Conservation (phyloP, 2,329 filamentous ascomycete species). For the Aspergillus pseudoviridinutans region DNA sequence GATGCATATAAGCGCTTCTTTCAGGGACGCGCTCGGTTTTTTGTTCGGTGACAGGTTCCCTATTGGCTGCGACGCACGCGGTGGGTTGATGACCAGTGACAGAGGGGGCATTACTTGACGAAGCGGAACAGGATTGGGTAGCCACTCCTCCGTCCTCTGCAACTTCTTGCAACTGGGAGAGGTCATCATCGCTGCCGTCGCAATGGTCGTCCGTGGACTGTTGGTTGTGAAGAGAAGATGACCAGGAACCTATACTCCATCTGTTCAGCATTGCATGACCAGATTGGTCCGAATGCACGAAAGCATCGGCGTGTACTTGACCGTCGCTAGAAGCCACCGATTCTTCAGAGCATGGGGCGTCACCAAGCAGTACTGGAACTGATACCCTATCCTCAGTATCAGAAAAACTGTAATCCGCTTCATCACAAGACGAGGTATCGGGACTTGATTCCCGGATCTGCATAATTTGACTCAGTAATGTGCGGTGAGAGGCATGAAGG, state of each 20-base stretch:
- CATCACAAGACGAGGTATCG: conserved; percentile 37
- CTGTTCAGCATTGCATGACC: conserved; percentile 26
- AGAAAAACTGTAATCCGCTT: conserved; percentile 38
- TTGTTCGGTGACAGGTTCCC: conserved; percentile 39
- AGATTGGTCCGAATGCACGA: conserved; percentile 16
- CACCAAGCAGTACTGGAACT: conserved; percentile 53
- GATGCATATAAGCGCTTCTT: conserved; percentile 40
- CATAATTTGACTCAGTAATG: conserved; percentile 48
- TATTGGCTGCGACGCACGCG: conserved; percentile 11
- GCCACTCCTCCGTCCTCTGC: conserved; percentile 25
- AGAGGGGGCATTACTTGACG: conserved; percentile 34
- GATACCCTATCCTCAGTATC: conserved; percentile 52
- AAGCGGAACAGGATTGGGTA: conserved; percentile 34
- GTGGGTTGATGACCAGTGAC: conserved; percentile 27
- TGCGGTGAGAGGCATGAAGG: conserved; percentile 32
- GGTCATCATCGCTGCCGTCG: conserved; percentile 35
- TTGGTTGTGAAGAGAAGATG: conserved; percentile 38
- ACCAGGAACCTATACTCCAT: conserved; percentile 46
- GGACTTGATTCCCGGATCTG: conserved; percentile 46
- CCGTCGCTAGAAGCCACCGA: conserved; percentile 28
- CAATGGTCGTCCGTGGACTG: conserved; percentile 31
- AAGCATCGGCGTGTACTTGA: conserved; percentile 23
- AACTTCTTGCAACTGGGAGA: conserved; percentile 25
- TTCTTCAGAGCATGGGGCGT: conserved; percentile 41
- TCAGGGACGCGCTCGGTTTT: conserved; percentile 35